Evolutionary conservation across 768 basidiomycete genomes (phyloP).

Genomic region (Hortiboletus campestris): DNA sequence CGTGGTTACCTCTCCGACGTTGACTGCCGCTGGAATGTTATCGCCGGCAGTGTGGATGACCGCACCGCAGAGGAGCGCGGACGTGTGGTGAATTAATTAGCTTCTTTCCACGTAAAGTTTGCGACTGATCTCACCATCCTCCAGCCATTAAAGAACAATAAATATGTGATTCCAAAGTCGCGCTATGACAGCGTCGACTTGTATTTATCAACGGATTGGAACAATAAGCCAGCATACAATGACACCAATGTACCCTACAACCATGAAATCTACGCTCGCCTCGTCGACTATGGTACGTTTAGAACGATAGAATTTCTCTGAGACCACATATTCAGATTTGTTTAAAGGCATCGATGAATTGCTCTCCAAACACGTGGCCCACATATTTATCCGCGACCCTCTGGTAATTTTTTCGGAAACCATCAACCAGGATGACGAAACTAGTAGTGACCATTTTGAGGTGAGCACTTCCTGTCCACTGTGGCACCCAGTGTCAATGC

Average conservation of each 20-base stretch:
- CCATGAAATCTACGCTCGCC: constrained; percentile 64
- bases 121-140: constrained; percentile 1
- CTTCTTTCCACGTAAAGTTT: constrained; percentile 6
- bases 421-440: constrained; percentile 84
- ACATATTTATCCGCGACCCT: constrained; percentile 97
- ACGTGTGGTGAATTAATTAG: constrained; percentile 51
- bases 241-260: constrained; percentile 84
- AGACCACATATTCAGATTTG: neutral
- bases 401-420: constrained; percentile 94
- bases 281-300: constrained; percentile 68
- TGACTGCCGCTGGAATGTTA: constrained; percentile 98
- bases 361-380: constrained; percentile 88
- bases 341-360: constrained; percentile 76
- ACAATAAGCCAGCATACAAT: constrained; percentile 92
- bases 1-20: constrained; percentile 94
- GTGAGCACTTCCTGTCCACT: constrained; percentile 37
- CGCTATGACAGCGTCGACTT: constrained; percentile 95
- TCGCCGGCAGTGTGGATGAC: constrained; percentile 97
- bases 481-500: neutral
- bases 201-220: constrained; percentile 85
- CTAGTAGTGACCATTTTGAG: constrained; percentile 95
- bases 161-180: constrained; percentile 88
- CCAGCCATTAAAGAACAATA: constrained; percentile 75
- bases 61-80: constrained; percentile 95
- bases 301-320: neutral